These are phyloP conservation scores for Trifolium pratense DNA, from an alignment of 306 rosid genomes.

Conservation along the genomic window DNA sequence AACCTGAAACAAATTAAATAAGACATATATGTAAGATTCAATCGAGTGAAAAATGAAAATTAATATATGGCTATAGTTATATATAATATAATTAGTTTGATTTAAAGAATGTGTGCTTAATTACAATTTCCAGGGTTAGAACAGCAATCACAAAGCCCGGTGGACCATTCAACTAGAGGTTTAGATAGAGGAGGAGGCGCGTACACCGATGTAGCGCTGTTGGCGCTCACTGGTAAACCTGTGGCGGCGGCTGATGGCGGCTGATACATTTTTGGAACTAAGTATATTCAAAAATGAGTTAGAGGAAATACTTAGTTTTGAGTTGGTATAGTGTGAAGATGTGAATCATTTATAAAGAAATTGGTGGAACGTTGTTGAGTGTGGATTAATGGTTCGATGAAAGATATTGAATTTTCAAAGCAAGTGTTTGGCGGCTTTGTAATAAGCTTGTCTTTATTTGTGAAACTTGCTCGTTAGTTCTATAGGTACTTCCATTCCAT, in stretches of 20 bases:
- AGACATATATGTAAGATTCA: background rate
- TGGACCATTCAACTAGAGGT: slow-evolving; percentile 55
- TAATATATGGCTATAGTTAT: background rate
- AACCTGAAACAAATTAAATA: slow-evolving; percentile 57
- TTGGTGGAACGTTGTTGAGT: too few relatives aligned
- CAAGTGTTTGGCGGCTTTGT: too few relatives aligned
- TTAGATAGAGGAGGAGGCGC: background rate
- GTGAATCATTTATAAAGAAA: too few relatives aligned
- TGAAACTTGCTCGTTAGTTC: background rate
- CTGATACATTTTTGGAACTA: slow-evolving; percentile 8
- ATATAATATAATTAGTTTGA: background rate
- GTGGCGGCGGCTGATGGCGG: slow-evolving; percentile 1
- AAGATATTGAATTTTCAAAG: too few relatives aligned
- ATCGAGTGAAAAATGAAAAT: background rate
- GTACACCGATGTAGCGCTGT: background rate
- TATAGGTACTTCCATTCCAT: too few relatives aligned
- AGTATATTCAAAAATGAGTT: background rate
- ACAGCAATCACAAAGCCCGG: slow-evolving; percentile 65
- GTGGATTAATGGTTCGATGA: too few relatives aligned
- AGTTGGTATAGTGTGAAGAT: too few relatives aligned
- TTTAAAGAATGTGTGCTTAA: background rate
- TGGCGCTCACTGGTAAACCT: slow-evolving; percentile 38
- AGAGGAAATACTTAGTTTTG: too few relatives aligned
- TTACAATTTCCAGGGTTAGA: slow-evolving; percentile 49
- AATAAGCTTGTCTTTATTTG: background rate